Percentiles rank a stretch among this genome's conserved stretches.
Conservation (phyloP, 1,284 basidiomycete species). For the Omphalotus olearius region DNA sequence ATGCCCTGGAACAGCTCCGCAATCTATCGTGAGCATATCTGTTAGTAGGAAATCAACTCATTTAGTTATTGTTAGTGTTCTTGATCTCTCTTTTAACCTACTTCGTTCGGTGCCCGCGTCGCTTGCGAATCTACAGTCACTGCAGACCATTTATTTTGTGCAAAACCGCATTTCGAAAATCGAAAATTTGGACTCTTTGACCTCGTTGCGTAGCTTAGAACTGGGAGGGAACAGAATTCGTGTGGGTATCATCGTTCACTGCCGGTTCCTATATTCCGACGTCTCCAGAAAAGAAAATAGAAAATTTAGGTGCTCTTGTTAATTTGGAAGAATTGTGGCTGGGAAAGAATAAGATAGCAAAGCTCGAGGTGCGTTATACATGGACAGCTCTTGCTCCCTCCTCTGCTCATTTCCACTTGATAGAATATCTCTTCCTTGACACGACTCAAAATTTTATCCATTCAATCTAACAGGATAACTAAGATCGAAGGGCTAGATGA, state of each 20-base stretch:
- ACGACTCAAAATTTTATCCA: constrained; percentile 76
- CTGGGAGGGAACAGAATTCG: constrained; percentile 91
- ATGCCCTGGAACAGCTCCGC: constrained; percentile 58
- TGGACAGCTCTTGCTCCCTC: constrained; percentile 15
- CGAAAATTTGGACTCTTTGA: constrained; percentile 55
- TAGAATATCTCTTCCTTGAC: constrained; percentile 63
- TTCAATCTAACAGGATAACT: constrained; percentile 94
- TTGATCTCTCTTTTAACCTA: constrained; percentile 96
- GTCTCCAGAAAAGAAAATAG: constrained; percentile 66
- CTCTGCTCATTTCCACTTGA: constrained; percentile 15
- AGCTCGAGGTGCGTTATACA: constrained; percentile 60
- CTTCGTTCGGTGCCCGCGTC: constrained; percentile 68
- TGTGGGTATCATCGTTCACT: constrained; percentile 37
- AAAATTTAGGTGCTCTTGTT: constrained; percentile 78
- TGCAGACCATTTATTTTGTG: constrained; percentile 88
- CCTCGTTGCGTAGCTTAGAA: constrained; percentile 79
- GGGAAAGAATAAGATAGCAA: constrained; percentile 95
- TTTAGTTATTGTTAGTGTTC: constrained; percentile 45
- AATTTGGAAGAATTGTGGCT: constrained; percentile 93
- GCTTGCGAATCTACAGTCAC: constrained; percentile 52
- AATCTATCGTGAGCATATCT: constrained; percentile 64
- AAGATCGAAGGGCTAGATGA: constrained; percentile 79
- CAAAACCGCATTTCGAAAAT: constrained; percentile 94
- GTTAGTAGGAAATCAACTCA: constrained; percentile 2
- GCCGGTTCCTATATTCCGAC: constrained; percentile 6